Percentiles rank a stretch among this genome's conserved stretches.
These are phyloP conservation scores for Cyclotella atomus DNA, from an alignment of 108 stramenopile genomes.

Conservation along the genomic window DNA sequence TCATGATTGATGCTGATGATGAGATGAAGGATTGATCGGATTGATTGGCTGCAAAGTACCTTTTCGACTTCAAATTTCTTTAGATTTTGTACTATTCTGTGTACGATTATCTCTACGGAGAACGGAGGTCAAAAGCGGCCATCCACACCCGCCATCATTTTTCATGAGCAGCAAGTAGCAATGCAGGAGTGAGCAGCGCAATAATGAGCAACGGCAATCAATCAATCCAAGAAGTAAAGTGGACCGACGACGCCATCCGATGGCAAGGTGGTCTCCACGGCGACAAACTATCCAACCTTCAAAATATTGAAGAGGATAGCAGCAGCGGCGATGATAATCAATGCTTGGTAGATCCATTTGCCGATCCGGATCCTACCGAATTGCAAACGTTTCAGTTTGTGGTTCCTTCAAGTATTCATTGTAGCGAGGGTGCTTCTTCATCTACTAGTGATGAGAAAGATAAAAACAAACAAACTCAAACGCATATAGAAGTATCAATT, in stretches of 20 bases:
- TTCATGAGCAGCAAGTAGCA: too few relatives aligned
- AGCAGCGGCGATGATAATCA: constrained; percentile 34
- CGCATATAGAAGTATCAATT: constrained; percentile 52
- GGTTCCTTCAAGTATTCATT: not conserved
- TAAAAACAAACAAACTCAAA: constrained; percentile 21
- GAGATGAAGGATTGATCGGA: not conserved
- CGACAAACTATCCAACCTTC: not conserved
- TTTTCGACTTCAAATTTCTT: too few relatives aligned
- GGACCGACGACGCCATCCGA: constrained; percentile 66
- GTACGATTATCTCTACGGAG: too few relatives aligned
- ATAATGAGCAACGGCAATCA: not conserved
- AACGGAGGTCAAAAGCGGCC: too few relatives aligned
- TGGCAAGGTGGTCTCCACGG: constrained; percentile 48
- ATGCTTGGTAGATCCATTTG: constrained; percentile 26
- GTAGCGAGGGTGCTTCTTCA: too few relatives aligned
- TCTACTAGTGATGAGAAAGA: too few relatives aligned
- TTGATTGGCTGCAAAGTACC: too few relatives aligned
- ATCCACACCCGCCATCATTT: too few relatives aligned
- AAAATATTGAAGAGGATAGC: constrained; percentile 13
- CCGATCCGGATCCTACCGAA: constrained; percentile 40
- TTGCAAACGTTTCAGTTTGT: constrained; percentile 29
- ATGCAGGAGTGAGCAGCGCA: too few relatives aligned
- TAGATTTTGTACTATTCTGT: too few relatives aligned
- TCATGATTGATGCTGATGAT: not conserved
- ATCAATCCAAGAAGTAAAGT: constrained; percentile 40